A percentile compares a stretch with the other conserved stretches of the same genome.
Evolutionary conservation across 768 basidiomycete genomes (phyloP).

Genomic region (Russula sp.): DNA sequence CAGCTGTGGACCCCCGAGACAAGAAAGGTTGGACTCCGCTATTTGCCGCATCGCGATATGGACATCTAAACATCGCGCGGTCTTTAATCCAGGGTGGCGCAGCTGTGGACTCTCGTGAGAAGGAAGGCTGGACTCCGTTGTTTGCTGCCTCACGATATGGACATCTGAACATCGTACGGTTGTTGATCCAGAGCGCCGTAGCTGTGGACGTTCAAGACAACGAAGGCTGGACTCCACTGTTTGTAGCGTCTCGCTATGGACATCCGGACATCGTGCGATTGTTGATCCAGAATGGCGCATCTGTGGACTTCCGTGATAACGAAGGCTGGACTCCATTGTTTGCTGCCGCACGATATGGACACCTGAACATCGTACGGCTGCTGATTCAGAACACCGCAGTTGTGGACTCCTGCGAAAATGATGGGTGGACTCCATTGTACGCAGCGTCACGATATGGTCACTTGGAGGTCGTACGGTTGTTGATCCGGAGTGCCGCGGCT

Average conservation of each 20-base stretch:
- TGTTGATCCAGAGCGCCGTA: not conserved
- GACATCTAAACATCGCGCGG: not conserved
- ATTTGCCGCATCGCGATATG: not conserved
- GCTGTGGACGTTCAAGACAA: not conserved
- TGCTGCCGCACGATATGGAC: not conserved
- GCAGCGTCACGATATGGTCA: not conserved
- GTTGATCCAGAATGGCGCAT: not conserved
- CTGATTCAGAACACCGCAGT: not conserved
- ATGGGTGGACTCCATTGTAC: not conserved
- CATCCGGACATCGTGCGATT: not conserved
- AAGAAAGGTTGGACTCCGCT: not conserved
- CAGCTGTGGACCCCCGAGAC: not conserved
- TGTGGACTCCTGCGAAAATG: not conserved
- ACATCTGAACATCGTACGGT: not conserved
- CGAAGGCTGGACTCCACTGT: not conserved
- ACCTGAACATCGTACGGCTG: not conserved
- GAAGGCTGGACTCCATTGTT: not conserved
- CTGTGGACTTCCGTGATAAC: not conserved
- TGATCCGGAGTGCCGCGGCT: not conserved
- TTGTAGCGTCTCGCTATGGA: not conserved
- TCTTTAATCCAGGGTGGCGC: not conserved
- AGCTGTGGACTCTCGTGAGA: not conserved
- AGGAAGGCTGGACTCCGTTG: not conserved
- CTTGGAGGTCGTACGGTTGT: not conserved
- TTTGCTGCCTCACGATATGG: not conserved